These are phyloP conservation scores for Tolypocladium ovalisporum DNA, from an alignment of 2,329 filamentous ascomycete species.

Conservation along the genomic window DNA sequence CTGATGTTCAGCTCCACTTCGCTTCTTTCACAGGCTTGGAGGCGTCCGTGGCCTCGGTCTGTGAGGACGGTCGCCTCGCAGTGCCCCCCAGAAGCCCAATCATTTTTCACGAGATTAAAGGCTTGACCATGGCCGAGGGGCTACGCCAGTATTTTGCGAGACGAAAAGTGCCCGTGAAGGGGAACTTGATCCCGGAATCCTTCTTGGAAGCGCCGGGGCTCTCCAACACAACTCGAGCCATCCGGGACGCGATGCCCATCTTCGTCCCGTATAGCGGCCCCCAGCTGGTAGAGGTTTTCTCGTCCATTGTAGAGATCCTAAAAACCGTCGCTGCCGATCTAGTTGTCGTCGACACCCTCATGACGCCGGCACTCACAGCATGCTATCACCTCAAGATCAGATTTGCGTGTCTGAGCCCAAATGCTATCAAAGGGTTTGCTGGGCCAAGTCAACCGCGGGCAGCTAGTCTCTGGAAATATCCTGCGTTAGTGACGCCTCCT, in stretches of 20 bases:
- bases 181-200: constrained; percentile 1
- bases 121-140: constrained; percentile 7
- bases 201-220: constrained; percentile 6
- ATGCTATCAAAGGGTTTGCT: constrained; percentile 30
- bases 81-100: constrained; percentile 9
- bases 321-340: constrained; percentile 24
- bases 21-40: constrained; percentile 28
- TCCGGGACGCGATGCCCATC: constrained; percentile 18
- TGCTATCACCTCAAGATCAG: constrained; percentile 22
- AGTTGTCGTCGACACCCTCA: constrained; percentile 30
- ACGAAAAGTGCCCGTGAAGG: background rate
- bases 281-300: constrained; percentile 28
- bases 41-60: constrained; percentile 3
- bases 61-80: constrained; percentile 1
- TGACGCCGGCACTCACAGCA: constrained; percentile 31
- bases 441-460: constrained; percentile 23
- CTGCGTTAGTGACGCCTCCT: constrained; percentile 17
- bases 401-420: constrained; percentile 30
- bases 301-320: constrained; percentile 25
- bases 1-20: constrained; percentile 29
- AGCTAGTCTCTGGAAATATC: constrained; percentile 23
- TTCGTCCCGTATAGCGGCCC: constrained; percentile 11
- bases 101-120: constrained; percentile 15
- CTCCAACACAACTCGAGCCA: constrained; percentile 15
- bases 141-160: constrained; percentile 1